A percentile compares a stretch with the other conserved stretches of the same genome.
Evolutionary conservation across 106 monocot genomes (phyloP).

Genomic region (Dendrobium nobile): DNA sequence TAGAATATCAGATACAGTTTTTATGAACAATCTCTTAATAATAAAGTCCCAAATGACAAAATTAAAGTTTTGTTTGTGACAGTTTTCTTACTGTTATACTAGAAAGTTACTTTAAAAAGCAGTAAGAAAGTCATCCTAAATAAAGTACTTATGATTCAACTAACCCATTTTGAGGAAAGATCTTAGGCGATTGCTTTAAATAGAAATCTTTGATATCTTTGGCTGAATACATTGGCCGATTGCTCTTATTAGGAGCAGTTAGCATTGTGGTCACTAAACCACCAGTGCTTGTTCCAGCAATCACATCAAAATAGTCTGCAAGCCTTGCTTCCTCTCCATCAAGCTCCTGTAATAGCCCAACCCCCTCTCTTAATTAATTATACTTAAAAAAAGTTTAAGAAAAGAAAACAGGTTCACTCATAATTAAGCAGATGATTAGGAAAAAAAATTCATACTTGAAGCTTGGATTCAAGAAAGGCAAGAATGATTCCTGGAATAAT

Average conservation of each 20-base stretch:
- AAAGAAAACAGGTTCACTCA: too few species aligned
- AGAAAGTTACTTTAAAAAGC: too few species aligned
- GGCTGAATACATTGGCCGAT: slow-evolving; percentile 42
- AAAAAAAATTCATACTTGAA: slow-evolving; percentile 25
- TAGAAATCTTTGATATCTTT: slow-evolving; percentile 46
- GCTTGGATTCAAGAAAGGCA: slow-evolving; percentile 35
- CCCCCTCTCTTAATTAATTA: background rate
- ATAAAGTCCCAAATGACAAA: too few species aligned
- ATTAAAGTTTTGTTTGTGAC: too few species aligned
- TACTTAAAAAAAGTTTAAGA: background rate
- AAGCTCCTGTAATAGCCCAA: slow-evolving; percentile 23
- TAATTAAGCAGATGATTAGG: too few species aligned
- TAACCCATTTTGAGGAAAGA: slow-evolving; percentile 35
- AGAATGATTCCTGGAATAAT: slow-evolving; percentile 46
- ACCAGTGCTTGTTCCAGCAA: slow-evolving; percentile 56
- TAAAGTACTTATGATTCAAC: too few species aligned
- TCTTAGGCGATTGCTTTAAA: slow-evolving; percentile 28
- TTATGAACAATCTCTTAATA: too few species aligned
- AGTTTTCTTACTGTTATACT: too few species aligned
- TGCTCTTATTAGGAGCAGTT: slow-evolving; percentile 28
- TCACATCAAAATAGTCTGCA: slow-evolving; percentile 56
- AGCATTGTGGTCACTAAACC: slow-evolving; percentile 60
- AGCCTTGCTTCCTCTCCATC: slow-evolving; percentile 48
- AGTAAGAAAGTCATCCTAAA: too few species aligned
- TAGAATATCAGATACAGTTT: too few species aligned